Percentiles rank a stretch among this genome's conserved stretches.
Conservation (phyloP, 2,329 filamentous ascomycete species). For the Grosmannia penicillata region DNA sequence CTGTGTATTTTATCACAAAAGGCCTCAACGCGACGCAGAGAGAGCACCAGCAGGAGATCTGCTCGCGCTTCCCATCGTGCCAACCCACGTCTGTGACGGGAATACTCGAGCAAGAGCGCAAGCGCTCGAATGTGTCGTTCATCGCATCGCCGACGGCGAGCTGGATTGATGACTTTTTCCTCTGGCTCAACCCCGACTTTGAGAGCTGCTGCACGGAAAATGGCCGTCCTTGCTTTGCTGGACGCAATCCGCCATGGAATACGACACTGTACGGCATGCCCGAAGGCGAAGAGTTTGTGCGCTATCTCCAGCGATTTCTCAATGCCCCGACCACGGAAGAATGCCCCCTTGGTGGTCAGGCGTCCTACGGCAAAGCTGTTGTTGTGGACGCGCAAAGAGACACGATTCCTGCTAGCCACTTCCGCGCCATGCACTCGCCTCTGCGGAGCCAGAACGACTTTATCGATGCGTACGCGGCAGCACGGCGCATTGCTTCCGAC, state of each 20-base stretch:
- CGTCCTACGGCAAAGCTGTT: conserved; percentile 73
- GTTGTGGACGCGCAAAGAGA: conserved; percentile 55
- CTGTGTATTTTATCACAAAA: conserved; percentile 88
- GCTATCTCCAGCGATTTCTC: conserved; percentile 76
- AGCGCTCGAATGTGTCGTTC: conserved; percentile 74
- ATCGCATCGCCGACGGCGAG: conserved; percentile 79
- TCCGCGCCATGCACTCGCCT: conserved; percentile 79
- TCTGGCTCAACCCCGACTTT: conserved; percentile 84
- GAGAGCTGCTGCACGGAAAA: conserved; percentile 59
- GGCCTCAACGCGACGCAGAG: conserved; percentile 66
- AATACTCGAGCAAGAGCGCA: conserved; percentile 85
- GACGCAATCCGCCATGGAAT: conserved; percentile 72
- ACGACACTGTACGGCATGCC: conserved; percentile 84
- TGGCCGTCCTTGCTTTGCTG: conserved; percentile 61
- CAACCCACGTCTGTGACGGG: conserved; percentile 72
- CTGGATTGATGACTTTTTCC: conserved; percentile 94
- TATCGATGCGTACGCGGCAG: conserved; percentile 77
- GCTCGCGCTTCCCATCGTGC: conserved; percentile 82
- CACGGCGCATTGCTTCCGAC: conserved; percentile 70
- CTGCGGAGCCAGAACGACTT: conserved; percentile 83
- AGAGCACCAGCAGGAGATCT: conserved; percentile 68
- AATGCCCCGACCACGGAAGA: conserved; percentile 63
- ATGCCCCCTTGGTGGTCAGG: conserved; percentile 79
- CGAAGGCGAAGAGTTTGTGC: conserved; percentile 76
- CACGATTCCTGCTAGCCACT: conserved; percentile 71